Evolutionary conservation across 441 rosid species (phyloP), one percentile per base, ranked within the genome.

Genomic region (Flueggea neowawraea): DNA sequence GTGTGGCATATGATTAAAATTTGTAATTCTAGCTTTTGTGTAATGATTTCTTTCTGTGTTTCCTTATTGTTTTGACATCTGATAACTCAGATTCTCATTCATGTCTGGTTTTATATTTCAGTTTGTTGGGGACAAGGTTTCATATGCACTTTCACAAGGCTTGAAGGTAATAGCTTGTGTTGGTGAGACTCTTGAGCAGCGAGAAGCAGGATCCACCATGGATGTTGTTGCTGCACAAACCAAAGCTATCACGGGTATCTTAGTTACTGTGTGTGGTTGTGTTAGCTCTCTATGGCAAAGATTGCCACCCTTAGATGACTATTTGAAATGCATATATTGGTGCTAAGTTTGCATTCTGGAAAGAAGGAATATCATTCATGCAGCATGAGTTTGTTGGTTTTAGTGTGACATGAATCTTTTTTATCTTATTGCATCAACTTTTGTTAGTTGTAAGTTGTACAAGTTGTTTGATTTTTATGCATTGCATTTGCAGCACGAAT

Each of bases 81-180:
- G 4, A 3, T 36, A 5, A 36, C 9, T 22, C 28, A 22, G n/a
- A 10, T 47, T 47, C 45, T 47, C 12, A 47, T 14, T 47, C 41
- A 9, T 14, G n/a, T 11, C 5, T 12, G 12, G 14, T 47, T 47
- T 47, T 47, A 4, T 47, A 14, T 39, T 75, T 15, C 73, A 84
- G 91, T 80, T 84, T 77, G 91, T 87, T 45, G 94, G 86, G 16
- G 89, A 81, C n/a, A 87, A 87, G 73, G 88, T 83, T 54, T 82
- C 80, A 39, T 81, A 81, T 77, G 86, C 91, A 54, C 87, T 87
- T 50, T 63, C 86, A 39, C 75, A 71, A 78, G 91, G 91, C 52
- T 55, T 87, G 73, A 87, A 85, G 65, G 95, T 85, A 63, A 88
- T 88, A 57, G 95, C 91, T 63, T 88, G 89, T 71, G 60, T 88